Base-by-base conservation (phyloP, 2,329 filamentous ascomycete species). In the Alternaria rosae region DNA sequence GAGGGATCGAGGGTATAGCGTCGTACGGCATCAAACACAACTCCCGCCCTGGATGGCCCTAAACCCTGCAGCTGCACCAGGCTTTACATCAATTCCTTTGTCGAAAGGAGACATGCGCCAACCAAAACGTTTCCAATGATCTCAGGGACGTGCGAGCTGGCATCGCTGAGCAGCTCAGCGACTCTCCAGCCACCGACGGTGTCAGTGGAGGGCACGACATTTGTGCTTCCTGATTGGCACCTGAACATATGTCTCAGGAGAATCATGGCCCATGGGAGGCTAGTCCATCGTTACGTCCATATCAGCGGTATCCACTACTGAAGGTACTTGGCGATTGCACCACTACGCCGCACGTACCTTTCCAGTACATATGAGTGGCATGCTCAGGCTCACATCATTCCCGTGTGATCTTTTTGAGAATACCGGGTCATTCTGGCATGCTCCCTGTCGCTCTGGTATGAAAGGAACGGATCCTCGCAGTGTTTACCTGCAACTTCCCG, bases 21-120 rank as follows among this genome's bases (percentile, higher is more conserved):
- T 78, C 69, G 59, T 72, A 78, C 73, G 26, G 68, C 70, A 62
- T 76, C 76, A 75, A 78, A 76, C 74, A 70, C 66, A 68, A 64
- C 57, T 70, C 61, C 66, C 68, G 70, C 71, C 15, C 17, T 70
- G 61, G n/a, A n/a, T n/a, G n/a, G n/a, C n/a, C n/a, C n/a, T n/a
- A n/a, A 70, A 71, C 71, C 71, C 69, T 78, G 73, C 68, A 69
- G 68, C 42, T 56, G 55, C 25, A 60, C 65, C 57, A 45, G 64
- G 53, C 54, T 48, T 38, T 66, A 50, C 61, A 44, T 50, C 43
- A 54, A 48, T 43, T 43, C 60, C 68, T 71, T 70, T 67, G 59
- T 66, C 41, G 45, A 56, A 44, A 25, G 28, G 20, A 11, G 4
- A 30, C 17, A 47, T 62, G 42, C 47, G 47, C 57, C 26, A 41